A percentile compares a stretch with the other conserved stretches of the same genome.
These are phyloP conservation scores for Luffa acutangula DNA, from an alignment of 306 rosid genomes.

Conservation along the genomic window DNA sequence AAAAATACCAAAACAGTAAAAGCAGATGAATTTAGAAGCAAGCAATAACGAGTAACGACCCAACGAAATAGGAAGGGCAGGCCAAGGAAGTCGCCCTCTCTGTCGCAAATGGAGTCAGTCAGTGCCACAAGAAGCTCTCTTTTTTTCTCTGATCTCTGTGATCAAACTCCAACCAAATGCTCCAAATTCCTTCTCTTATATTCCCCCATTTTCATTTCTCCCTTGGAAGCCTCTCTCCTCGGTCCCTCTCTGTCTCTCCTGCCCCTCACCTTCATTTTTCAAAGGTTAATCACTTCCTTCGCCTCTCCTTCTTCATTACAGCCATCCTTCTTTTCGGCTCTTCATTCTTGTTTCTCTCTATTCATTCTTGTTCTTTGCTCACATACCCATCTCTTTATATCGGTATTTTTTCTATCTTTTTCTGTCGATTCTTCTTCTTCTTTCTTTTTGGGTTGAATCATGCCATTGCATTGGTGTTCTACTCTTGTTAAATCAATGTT, in stretches of 20 bases:
- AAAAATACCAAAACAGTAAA: constrained; percentile 2
- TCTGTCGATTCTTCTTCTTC: neutral
- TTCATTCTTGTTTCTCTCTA: neutral
- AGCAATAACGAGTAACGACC: no score
- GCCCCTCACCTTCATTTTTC: constrained; percentile 1
- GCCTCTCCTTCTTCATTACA: constrained; percentile 9
- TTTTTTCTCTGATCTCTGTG: neutral
- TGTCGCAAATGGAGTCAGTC: constrained; percentile 6
- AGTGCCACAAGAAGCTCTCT: constrained; percentile 2
- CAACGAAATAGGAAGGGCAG: constrained; percentile 5
- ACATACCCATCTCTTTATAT: neutral
- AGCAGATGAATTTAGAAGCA: neutral
- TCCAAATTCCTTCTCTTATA: neutral
- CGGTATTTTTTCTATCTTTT: neutral
- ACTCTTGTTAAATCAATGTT: neutral
- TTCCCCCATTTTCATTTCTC: constrained; percentile 6
- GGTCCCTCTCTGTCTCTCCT: constrained; percentile 7
- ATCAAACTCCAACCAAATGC: constrained; percentile 8
- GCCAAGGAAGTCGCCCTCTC: constrained; percentile 18
- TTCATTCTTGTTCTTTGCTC: neutral
- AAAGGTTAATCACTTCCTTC: neutral
- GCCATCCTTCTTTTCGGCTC: neutral
- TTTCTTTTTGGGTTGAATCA: neutral
- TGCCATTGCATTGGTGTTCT: neutral
- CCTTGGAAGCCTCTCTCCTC: constrained; percentile 16